Evolutionary conservation across 225 moss, liverwort and hornwort species (phyloP), one percentile per base, ranked within the genome.

Genomic region (Bryoerythrophyllum caledonicum): DNA sequence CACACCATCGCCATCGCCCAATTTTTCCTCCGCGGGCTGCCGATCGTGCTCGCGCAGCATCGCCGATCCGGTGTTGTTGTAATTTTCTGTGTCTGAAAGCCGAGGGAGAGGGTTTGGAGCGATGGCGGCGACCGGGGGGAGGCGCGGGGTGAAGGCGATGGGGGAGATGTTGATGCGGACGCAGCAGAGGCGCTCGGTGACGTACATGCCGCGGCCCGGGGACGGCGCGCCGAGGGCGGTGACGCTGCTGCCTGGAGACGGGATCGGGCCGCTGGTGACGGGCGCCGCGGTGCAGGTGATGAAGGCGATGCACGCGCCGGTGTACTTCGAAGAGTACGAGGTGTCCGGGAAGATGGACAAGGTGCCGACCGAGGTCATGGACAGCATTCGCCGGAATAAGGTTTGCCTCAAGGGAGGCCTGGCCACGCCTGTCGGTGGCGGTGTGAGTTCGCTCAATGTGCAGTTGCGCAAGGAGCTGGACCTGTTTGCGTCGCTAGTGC

Each of bases 271-370:
- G 38, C 74, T 99, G 66, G 97, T 99, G 64, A 99, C 95, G 0
- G 97, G 95, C 40, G 97, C 95, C 2, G 97, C 84, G 40, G 90
- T 93, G 74, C 85, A 99, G 34, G 93, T 93, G 62, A 93, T 99
- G 95, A 99, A 99, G 76, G 97, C 97, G 34, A 86, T 99, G 95
- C 97, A 99, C 71, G 97, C 97, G 43, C 97, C 97, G 8, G 90
- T 99, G 26, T 94, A 87, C 65, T 99, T 99, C 35, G 97, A 99
- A 82, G 89, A 93, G 55, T 99, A 90, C 21, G 97, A 99, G 70
- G 94, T 95, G 8, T 90, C 93, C 0, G 97, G 97, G 64, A 93
- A 84, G 84, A 93, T 99, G 97, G 70, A 82, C 67, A 88, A 91
- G 80, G 97, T 99, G 59, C 97, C 97, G 1, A 24, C 56, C 15